Base-by-base conservation (phyloP, 257 asterid genomes). In the Leonotis leonurus region DNA sequence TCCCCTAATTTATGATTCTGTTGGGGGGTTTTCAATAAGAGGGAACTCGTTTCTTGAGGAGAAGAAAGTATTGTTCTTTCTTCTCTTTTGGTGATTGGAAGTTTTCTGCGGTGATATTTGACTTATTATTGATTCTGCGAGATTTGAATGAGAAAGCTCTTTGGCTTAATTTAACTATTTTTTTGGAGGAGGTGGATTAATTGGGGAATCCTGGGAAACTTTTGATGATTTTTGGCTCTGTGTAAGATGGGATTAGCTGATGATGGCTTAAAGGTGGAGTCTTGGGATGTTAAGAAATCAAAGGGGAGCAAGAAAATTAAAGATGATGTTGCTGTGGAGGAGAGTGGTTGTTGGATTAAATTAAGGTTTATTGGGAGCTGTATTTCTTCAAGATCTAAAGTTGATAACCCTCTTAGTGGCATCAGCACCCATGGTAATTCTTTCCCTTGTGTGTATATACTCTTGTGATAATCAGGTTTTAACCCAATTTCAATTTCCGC, bases 361-460 rank as follows among this genome's bases (percentile, higher is more conserved):
- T 78, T 84, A n/a, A 86, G 86, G 82, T 81, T 75, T 72, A 78
- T 87, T 53, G 85, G 95, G 33, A 78, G 85, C 84, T 92, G 97
- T 80, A 78, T 92, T 60, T 81, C 95, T 75, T 92, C 98, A 81
- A 88, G 95, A 89, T 92, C 97, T 80, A 92, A 88, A 81, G 97
- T 92, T 75, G 95, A 86, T 60, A 92, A 79, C 85, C 82, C 98
- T 62, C 49, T 82, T 64, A 92, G 95, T 80, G 98, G 98, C 77
- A 81, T 86, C 83, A 92, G 86, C 56, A 83, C 85, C 63, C 82
- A 79, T 62, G 98, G 98, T 92, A 83, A 69, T 63, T 10, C 21
- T 16, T n/a, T 50, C 8, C 44, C 25, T 32, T 44, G 46, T 69
- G 7, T 41, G 3, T 57, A 32, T n/a, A 69, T 14, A 49, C 12